phyloP scores from a whole-genome alignment of 805 yeast species.

The Metschnikowia vanudenii region DNA sequence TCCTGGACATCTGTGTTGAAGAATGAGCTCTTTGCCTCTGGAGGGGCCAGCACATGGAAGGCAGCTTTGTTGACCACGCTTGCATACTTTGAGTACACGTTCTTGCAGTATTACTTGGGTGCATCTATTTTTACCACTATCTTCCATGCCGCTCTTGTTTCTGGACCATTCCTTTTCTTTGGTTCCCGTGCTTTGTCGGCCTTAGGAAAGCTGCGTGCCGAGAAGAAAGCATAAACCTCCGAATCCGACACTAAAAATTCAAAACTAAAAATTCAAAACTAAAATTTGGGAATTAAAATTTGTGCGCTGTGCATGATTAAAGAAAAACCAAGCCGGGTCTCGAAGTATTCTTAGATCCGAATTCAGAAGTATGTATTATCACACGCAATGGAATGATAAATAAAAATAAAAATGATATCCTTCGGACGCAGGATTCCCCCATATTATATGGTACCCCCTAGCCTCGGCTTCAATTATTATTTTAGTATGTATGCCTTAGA shows the following conservation, averaged over 20 bases:
- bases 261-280: not conserved
- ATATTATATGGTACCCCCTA: too few relatives aligned
- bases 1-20: slow-evolving; percentile 39
- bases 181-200: slow-evolving; percentile 68
- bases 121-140: slow-evolving; percentile 61
- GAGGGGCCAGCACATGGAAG: slow-evolving; percentile 28
- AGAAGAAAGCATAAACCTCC: not conserved
- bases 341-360: too few relatives aligned
- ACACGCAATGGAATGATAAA: too few relatives aligned
- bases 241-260: not conserved
- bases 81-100: slow-evolving; percentile 50
- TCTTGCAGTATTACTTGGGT: slow-evolving; percentile 57
- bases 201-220: slow-evolving; percentile 31
- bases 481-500: too few relatives aligned
- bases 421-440: too few relatives aligned
- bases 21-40: slow-evolving; percentile 28
- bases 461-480: too few relatives aligned
- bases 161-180: slow-evolving; percentile 52
- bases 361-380: too few relatives aligned
- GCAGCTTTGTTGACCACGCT: slow-evolving; percentile 48
- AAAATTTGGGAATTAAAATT: too few relatives aligned
- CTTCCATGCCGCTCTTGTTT: slow-evolving; percentile 45
- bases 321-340: too few relatives aligned
- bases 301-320: too few relatives aligned
- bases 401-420: too few relatives aligned